Percentiles rank a stretch among this genome's conserved stretches.
phyloP scores from a whole-genome alignment of 805 yeast species.

The Candida broadrunensis region DNA sequence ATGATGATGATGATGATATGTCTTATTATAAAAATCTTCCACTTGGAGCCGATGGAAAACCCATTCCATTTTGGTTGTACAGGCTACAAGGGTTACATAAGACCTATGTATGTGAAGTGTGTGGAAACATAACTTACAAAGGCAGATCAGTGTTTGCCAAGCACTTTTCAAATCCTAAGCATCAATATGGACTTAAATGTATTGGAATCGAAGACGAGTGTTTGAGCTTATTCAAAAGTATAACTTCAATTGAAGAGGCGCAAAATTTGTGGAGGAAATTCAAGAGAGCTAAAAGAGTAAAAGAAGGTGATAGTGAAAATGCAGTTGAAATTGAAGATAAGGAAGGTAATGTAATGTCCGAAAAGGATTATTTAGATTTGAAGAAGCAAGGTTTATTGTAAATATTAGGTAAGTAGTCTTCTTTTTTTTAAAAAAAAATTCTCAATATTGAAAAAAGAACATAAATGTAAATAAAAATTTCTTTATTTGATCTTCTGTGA shows the following conservation, averaged over 20 bases:
- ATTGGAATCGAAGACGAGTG: constrained; percentile 62
- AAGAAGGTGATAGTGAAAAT: constrained; percentile 44
- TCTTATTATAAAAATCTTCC: constrained; percentile 62
- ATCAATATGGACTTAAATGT: constrained; percentile 67
- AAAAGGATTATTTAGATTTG: constrained; percentile 76
- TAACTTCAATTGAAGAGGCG: constrained; percentile 70
- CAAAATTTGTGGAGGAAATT: constrained; percentile 50
- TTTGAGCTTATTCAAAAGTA: constrained; percentile 52
- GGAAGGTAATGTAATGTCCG: constrained; percentile 89
- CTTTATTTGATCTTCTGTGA: too few species aligned
- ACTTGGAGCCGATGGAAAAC: constrained; percentile 83
- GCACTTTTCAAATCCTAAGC: constrained; percentile 74
- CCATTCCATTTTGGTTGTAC: constrained; percentile 91
- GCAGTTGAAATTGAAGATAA: constrained; percentile 85
- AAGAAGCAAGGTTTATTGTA: constrained; percentile 73
- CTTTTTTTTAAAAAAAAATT: too few species aligned
- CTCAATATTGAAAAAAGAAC: too few species aligned
- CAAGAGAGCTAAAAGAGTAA: constrained; percentile 30
- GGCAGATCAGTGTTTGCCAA: constrained; percentile 71
- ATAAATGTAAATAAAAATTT: too few species aligned
- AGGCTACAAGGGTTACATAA: constrained; percentile 82
- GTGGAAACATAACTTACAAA: constrained; percentile 69
- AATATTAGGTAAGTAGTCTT: not conserved
- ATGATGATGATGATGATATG: constrained; percentile 30
- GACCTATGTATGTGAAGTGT: constrained; percentile 76